phyloP scores from a whole-genome alignment of 208 protist species.

The Trichomonas gallinae region DNA sequence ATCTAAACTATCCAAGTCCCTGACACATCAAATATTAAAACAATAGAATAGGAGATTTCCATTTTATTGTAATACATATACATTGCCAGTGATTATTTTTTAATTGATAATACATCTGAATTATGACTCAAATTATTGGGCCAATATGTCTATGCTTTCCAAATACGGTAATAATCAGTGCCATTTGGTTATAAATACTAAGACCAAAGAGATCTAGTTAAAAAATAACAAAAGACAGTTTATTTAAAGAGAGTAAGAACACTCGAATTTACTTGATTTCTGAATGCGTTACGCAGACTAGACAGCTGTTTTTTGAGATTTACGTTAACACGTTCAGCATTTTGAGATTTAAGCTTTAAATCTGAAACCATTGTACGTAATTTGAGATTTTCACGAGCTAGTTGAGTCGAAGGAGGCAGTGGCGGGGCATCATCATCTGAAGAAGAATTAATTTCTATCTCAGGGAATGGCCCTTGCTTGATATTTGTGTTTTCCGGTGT shows the following conservation, averaged over 20 bases:
- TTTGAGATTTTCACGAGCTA: not conserved
- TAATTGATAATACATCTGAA: too few species aligned
- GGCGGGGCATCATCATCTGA: conserved; percentile 1
- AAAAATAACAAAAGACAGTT: not conserved
- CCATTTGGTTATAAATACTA: too few species aligned
- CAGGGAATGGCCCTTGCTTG: not conserved
- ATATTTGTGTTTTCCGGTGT: not conserved
- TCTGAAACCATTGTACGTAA: not conserved
- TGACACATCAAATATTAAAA: too few species aligned
- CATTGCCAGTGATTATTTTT: too few species aligned
- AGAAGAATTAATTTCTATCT: not conserved
- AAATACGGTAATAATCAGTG: too few species aligned
- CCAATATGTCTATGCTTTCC: too few species aligned
- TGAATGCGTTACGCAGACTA: not conserved
- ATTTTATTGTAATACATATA: too few species aligned
- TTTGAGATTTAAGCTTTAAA: not conserved
- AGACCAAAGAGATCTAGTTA: too few species aligned
- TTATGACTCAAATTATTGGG: too few species aligned
- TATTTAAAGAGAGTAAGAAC: not conserved
- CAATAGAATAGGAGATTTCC: too few species aligned
- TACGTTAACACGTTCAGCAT: not conserved
- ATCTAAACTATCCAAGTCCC: too few species aligned
- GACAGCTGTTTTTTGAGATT: not conserved
- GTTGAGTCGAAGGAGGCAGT: not conserved
- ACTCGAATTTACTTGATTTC: not conserved